phyloP scores from a whole-genome alignment of 768 basidiomycete species.

The Tubosaeta sp. region DNA sequence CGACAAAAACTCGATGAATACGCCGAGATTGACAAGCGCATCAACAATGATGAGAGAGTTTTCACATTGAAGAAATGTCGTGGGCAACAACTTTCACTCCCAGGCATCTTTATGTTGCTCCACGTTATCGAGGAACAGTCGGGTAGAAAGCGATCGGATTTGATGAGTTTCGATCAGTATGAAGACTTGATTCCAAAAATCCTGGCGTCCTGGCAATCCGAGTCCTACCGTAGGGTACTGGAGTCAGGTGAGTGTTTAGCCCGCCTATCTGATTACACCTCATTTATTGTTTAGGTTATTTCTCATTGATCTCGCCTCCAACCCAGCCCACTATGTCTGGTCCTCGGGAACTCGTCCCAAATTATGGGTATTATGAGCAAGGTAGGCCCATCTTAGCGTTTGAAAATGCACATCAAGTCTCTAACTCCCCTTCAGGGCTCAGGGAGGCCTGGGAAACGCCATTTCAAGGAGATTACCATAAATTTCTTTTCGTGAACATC shows the following conservation, averaged over 20 bases:
- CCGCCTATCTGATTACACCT: background rate
- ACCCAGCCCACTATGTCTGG: background rate
- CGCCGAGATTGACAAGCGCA: background rate
- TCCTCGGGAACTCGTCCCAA: background rate
- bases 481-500: background rate
- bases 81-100: background rate
- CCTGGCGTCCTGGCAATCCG: background rate
- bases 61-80: background rate
- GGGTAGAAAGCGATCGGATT: background rate
- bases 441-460: background rate
- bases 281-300: background rate
- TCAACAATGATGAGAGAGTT: background rate
- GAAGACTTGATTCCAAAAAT: background rate
- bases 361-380: background rate
- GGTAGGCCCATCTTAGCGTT: background rate
- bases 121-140: background rate
- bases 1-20: background rate
- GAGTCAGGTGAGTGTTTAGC: background rate
- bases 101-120: background rate
- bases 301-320: background rate
- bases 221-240: background rate
- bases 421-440: background rate
- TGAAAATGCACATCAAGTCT: too few relatives aligned
- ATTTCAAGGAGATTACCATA: background rate
- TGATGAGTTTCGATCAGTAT: too few relatives aligned